A percentile compares a stretch with the other conserved stretches of the same genome.
Evolutionary conservation across 371 early-diverging fungal species (phyloP).

Genomic region (Lichtheimia ramosa): DNA sequence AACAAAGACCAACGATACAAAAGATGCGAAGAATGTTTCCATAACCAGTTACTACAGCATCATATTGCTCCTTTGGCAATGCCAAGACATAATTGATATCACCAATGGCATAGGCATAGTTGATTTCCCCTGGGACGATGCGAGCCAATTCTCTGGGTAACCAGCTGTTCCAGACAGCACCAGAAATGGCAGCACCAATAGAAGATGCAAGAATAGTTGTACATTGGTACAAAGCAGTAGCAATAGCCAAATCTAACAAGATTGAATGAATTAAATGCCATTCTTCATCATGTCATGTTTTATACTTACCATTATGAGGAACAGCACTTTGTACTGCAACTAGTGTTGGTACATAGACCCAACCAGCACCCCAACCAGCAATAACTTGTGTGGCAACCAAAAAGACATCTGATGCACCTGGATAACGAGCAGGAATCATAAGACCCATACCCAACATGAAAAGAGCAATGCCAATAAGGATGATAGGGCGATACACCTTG

Average conservation of each 20-base stretch:
- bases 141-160: constrained; percentile 32
- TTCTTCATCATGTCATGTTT: constrained; percentile 1
- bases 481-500: constrained; percentile 36
- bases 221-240: constrained; percentile 42
- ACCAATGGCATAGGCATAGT: constrained; percentile 11
- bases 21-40: constrained; percentile 33
- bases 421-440: constrained; percentile 50
- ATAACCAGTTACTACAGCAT: constrained; percentile 17
- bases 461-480: constrained; percentile 39
- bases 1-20: constrained; percentile 31
- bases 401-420: constrained; percentile 35
- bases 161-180: constrained; percentile 47
- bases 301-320: constrained; percentile 12
- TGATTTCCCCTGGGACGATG: constrained; percentile 39
- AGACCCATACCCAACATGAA: constrained; percentile 41
- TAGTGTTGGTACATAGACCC: constrained; percentile 30
- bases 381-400: constrained; percentile 44
- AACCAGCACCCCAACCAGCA: constrained; percentile 47
- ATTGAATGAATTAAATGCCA: constrained; percentile 8
- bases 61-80: constrained; percentile 20
- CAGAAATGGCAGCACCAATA: constrained; percentile 45
- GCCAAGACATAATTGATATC: constrained; percentile 14
- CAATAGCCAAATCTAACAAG: constrained; percentile 33
- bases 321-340: constrained; percentile 28
- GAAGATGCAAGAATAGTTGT: constrained; percentile 36